phyloP scores from a whole-genome alignment of 768 basidiomycete species.

The Suillus americanus region DNA sequence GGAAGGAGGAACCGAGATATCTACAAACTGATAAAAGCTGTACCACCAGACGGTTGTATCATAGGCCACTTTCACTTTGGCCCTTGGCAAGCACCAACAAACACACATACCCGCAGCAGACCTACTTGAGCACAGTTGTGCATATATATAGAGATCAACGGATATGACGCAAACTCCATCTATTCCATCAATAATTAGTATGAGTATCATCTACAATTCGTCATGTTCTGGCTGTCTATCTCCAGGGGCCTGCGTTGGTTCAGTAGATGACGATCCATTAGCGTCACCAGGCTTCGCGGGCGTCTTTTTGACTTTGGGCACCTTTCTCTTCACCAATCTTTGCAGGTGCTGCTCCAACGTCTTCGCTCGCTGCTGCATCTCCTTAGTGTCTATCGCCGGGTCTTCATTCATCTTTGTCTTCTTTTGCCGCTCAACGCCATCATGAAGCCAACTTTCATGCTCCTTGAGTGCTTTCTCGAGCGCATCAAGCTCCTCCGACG shows the following conservation, averaged over 20 bases:
- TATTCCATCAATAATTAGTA: constrained; percentile 15
- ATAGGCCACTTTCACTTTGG: not conserved
- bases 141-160: not conserved
- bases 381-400: constrained; percentile 81
- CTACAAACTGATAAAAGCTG: not conserved
- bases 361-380: constrained; percentile 84
- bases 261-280: constrained; percentile 16
- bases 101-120: constrained; percentile 13
- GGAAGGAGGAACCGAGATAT: constrained; percentile 3
- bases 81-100: constrained; percentile 24
- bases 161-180: constrained; percentile 7
- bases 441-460: constrained; percentile 82
- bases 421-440: constrained; percentile 82
- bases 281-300: constrained; percentile 27
- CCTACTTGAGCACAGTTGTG: not conserved
- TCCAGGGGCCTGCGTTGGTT: constrained; percentile 14
- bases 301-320: constrained; percentile 61
- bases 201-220: constrained; percentile 23
- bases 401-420: constrained; percentile 70
- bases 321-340: constrained; percentile 66
- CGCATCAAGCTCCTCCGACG: constrained; percentile 76
- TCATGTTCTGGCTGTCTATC: constrained; percentile 27
- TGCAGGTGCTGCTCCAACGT: constrained; percentile 73
- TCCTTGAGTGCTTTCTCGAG: constrained; percentile 78
- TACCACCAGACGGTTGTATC: not conserved